Percentiles rank a stretch among this genome's conserved stretches.
Conservation (phyloP, 2,329 filamentous ascomycete genomes). For the Phaeosphaeriaceae sp. region DNA sequence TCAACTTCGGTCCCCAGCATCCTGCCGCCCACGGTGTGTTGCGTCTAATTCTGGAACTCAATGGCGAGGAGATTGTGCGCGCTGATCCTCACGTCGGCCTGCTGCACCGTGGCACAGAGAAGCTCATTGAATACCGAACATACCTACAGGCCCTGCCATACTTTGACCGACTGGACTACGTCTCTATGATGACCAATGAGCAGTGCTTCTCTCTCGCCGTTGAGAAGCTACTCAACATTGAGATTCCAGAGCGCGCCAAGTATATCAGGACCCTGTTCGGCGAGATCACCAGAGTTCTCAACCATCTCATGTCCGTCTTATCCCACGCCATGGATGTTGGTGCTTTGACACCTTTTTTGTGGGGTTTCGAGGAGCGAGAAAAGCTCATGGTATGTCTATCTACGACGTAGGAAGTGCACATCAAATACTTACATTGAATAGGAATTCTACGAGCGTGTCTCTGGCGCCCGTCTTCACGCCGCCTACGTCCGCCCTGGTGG, state of each 20-base stretch:
- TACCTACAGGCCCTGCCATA: slow-evolving; percentile 98
- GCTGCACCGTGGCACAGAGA: slow-evolving; percentile 96
- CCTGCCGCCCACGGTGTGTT: slow-evolving; percentile 98
- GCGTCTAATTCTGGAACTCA: slow-evolving; percentile 95
- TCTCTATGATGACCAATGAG: slow-evolving; percentile 99
- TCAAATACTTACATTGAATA: slow-evolving; percentile 48
- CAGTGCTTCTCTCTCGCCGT: slow-evolving; percentile 95
- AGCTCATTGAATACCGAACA: slow-evolving; percentile 99
- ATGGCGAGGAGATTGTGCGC: slow-evolving; percentile 95
- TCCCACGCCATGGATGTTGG: slow-evolving; percentile 99
- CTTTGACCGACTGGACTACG: slow-evolving; percentile 98
- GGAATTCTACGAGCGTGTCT: slow-evolving; percentile 99
- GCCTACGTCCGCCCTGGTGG: slow-evolving; percentile 96
- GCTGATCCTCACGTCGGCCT: slow-evolving; percentile 96
- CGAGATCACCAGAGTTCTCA: slow-evolving; percentile 91
- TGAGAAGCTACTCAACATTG: slow-evolving; percentile 96
- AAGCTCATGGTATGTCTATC: slow-evolving; percentile 84
- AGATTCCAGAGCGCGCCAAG: slow-evolving; percentile 94
- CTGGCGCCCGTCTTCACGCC: slow-evolving; percentile 93
- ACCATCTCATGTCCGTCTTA: slow-evolving; percentile 97
- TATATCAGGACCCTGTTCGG: slow-evolving; percentile 96
- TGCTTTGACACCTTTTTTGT: slow-evolving; percentile 96
- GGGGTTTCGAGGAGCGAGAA: slow-evolving; percentile 99
- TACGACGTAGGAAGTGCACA: neutral
- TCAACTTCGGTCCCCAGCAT: slow-evolving; percentile 99